These are phyloP conservation scores for Cryphonectria radicalis DNA, from an alignment of 2,329 filamentous ascomycete genomes.

Conservation along the genomic window DNA sequence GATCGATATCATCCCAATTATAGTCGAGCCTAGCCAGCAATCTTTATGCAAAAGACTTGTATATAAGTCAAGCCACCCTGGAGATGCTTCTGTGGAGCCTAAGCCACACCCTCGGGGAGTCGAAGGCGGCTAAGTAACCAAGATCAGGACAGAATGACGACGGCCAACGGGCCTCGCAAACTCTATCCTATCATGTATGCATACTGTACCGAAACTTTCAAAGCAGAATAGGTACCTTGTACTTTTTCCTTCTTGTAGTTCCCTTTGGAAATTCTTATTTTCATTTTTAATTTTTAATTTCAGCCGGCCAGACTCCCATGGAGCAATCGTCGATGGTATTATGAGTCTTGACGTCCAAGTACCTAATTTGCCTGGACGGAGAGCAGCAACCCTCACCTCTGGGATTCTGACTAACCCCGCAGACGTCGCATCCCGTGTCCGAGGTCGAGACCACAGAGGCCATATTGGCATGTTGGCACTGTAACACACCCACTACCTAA, in stretches of 20 bases:
- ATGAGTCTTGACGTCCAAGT: neutral
- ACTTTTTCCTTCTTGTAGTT: neutral
- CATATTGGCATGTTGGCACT: neutral
- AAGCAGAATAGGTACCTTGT: too few relatives aligned
- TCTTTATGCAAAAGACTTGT: slow-evolving; percentile 17
- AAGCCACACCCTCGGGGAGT: slow-evolving; percentile 3
- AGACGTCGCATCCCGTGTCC: slow-evolving; percentile 1
- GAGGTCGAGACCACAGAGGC: neutral
- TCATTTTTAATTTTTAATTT: too few relatives aligned
- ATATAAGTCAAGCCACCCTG: slow-evolving; percentile 8
- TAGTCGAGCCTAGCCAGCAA: slow-evolving; percentile 15
- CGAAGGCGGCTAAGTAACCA: neutral
- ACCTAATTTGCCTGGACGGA: neutral
- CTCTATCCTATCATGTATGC: neutral
- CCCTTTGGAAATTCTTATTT: too few relatives aligned
- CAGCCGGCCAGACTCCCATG: neutral
- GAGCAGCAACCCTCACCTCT: neutral
- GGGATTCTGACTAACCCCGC: neutral
- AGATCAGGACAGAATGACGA: neutral
- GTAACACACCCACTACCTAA: slow-evolving; percentile 11
- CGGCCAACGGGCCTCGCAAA: slow-evolving; percentile 9
- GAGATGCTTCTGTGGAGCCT: neutral
- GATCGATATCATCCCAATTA: slow-evolving; percentile 21
- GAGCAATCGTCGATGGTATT: neutral
- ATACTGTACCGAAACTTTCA: neutral